A percentile compares a stretch with the other conserved stretches of the same genome.
These are phyloP conservation scores for Rhododendron williamsianum DNA, from an alignment of 148 eudicot species.

Conservation along the genomic window DNA sequence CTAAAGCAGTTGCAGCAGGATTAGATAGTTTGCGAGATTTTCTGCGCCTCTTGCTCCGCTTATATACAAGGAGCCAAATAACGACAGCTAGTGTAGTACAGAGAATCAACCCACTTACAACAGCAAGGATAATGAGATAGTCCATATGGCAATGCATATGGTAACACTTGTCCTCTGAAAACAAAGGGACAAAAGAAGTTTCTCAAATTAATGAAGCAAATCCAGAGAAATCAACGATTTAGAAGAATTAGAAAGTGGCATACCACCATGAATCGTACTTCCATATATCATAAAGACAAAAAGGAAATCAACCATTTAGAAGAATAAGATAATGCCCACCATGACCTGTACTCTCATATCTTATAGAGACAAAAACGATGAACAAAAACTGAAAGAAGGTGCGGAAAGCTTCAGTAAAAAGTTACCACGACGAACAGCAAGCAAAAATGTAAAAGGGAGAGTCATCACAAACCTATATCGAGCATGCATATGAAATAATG, in stretches of 20 bases:
- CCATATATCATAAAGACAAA: background rate
- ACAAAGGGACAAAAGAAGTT: background rate
- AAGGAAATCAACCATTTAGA: background rate
- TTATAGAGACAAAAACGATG: background rate
- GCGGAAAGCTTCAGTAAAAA: background rate
- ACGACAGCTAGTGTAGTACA: conserved; percentile 64
- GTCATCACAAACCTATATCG: conserved; percentile 38
- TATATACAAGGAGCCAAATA: conserved; percentile 72
- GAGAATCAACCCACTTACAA: conserved; percentile 73
- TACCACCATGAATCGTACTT: background rate
- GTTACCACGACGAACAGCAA: background rate
- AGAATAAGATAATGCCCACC: background rate
- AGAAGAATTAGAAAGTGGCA: background rate
- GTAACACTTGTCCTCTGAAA: conserved; percentile 51
- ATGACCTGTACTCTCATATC: background rate
- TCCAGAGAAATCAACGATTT: background rate
- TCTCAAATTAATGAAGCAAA: conserved; percentile 7
- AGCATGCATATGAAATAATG: conserved; percentile 64
- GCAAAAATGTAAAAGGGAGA: too few species aligned
- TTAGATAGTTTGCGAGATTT: conserved; percentile 67
- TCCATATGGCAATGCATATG: conserved; percentile 67
- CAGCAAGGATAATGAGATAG: conserved; percentile 71
- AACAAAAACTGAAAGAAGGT: background rate
- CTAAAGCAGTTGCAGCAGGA: conserved; percentile 63
- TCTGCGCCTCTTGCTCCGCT: conserved; percentile 66